Percentiles rank a stretch among this genome's conserved stretches.
Conservation (phyloP, 23 red algal genomes). For the Gracilaria gracilis region DNA sequence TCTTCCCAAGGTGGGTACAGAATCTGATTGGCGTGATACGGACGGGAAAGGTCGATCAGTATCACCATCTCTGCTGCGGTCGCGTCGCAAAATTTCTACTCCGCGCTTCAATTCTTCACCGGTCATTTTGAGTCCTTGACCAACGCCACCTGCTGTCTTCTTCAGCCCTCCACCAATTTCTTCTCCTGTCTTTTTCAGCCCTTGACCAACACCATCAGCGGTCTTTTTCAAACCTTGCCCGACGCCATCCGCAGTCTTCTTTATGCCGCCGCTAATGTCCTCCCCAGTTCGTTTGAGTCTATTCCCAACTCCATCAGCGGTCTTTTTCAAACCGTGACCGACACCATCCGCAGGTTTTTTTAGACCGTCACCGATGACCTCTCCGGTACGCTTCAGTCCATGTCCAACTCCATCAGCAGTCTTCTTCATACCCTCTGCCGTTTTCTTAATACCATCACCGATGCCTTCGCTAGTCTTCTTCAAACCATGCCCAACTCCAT, state of each 20-base stretch:
- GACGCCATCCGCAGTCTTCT: slow-evolving; percentile 46
- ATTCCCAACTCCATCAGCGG: slow-evolving; percentile 28
- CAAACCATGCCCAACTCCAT: slow-evolving; percentile 41
- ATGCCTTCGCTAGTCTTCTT: slow-evolving; percentile 60
- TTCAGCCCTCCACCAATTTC: slow-evolving; percentile 24
- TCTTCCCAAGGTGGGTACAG: not conserved
- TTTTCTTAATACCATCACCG: slow-evolving; percentile 59
- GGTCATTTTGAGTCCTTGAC: slow-evolving; percentile 18
- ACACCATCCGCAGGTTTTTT: slow-evolving; percentile 52
- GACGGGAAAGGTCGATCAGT: slow-evolving; percentile 38
- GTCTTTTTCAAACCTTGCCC: slow-evolving; percentile 47
- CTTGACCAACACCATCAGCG: slow-evolving; percentile 34
- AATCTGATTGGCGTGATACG: slow-evolving; percentile 34
- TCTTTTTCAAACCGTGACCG: slow-evolving; percentile 55
- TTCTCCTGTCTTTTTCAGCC: slow-evolving; percentile 37
- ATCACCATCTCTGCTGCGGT: slow-evolving; percentile 22
- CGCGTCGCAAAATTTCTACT: slow-evolving; percentile 36
- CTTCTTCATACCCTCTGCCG: slow-evolving; percentile 53
- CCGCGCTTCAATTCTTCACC: slow-evolving; percentile 31
- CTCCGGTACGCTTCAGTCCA: slow-evolving; percentile 32
- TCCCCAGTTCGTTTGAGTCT: slow-evolving; percentile 44
- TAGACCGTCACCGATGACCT: slow-evolving; percentile 23
- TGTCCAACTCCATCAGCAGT: slow-evolving; percentile 55
- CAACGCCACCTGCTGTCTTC: slow-evolving; percentile 38
- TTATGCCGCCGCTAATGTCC: slow-evolving; percentile 38